Base-by-base conservation (phyloP, 106 monocot genomes). In the Platanthera zijinensis region DNA sequence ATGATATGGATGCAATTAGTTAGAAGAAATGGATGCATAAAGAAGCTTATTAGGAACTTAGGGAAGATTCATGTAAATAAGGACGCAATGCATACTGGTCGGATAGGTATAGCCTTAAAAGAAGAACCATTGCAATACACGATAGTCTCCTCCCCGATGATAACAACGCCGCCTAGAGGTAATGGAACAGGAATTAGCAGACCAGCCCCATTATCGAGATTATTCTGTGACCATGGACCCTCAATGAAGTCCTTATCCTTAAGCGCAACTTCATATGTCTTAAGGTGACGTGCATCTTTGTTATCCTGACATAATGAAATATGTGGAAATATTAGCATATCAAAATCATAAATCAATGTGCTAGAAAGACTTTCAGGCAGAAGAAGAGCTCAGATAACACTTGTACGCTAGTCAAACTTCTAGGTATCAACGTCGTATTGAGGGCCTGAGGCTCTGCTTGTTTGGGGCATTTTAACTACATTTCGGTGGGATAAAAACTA, bases 181-280 rank as follows among this genome's bases (percentile, higher is more conserved):
- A 94, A 72, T 39, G 97, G 97, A 50, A 99, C 97, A 64, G 97
- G 94, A 54, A 99, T 99, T 56, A 99, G 66, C 52, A 99, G 81
- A 50, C 94, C 90, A 75, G 97, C 97, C 19, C 97, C 97, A 86
- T 94, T 94, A 74, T 99, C 97, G 70, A 99, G 89, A 80, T 99
- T 99, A 82, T 86, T 90, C 53, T 94, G 97, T 17, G 91, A 94
- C 97, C 94, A 99, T 70, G 91, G 97, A 51, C 97, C 97, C 84
- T 99, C 97, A 77, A 88, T 84, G 80, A 99, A 99, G 71, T 99
- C 97, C 78, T 99, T 99, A 74, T 99, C 97, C 82, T 99, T 99
- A 49, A 99, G 88, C 7, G 90, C 91, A 76, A 99, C 94, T 76
- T 99, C 97, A 76, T 99, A 99, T 77, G 97, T 99, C 80, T 99